A percentile compares a stretch with the other conserved stretches of the same genome.
Evolutionary conservation across 805 yeast genomes (phyloP).

Genomic region (Yarrowia porcina): DNA sequence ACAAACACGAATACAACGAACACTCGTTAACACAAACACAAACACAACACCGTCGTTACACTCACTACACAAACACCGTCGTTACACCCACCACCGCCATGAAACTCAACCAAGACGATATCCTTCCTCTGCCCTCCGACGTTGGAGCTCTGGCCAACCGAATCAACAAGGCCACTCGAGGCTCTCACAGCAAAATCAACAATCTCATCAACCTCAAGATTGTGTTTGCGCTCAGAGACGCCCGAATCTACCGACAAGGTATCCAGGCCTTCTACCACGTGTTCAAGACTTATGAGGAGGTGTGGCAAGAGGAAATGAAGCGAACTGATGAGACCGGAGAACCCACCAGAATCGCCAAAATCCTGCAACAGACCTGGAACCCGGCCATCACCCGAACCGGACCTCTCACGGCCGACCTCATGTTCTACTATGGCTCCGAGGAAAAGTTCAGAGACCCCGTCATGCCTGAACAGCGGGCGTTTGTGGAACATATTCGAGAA

Average conservation of each 20-base stretch:
- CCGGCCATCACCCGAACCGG: slow-evolving; percentile 65
- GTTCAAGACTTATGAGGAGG: slow-evolving; percentile 34
- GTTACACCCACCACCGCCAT: not conserved
- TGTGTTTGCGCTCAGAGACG: slow-evolving; percentile 72
- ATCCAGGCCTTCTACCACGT: slow-evolving; percentile 47
- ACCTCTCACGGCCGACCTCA: slow-evolving; percentile 56
- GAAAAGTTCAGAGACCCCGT: slow-evolving; percentile 58
- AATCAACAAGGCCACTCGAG: slow-evolving; percentile 66
- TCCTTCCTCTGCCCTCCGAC: slow-evolving; percentile 75
- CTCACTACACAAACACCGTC: not conserved
- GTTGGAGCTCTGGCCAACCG: slow-evolving; percentile 81
- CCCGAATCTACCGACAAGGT: slow-evolving; percentile 76
- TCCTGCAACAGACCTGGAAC: slow-evolving; percentile 61
- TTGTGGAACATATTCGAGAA: slow-evolving; percentile 56
- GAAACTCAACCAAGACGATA: slow-evolving; percentile 40
- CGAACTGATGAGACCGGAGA: slow-evolving; percentile 27
- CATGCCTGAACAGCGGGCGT: slow-evolving; percentile 58
- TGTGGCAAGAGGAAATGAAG: slow-evolving; percentile 33
- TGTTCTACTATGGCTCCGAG: slow-evolving; percentile 58
- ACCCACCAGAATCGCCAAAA: slow-evolving; percentile 40
- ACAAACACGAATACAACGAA: not conserved
- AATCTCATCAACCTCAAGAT: slow-evolving; percentile 65
- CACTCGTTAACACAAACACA: not conserved
- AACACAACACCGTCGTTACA: not conserved
- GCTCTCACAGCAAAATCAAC: slow-evolving; percentile 64